Evolutionary conservation across 1,139 yeast species (phyloP), one percentile per base, ranked within the genome.

Genomic region (Pichia sp.): DNA sequence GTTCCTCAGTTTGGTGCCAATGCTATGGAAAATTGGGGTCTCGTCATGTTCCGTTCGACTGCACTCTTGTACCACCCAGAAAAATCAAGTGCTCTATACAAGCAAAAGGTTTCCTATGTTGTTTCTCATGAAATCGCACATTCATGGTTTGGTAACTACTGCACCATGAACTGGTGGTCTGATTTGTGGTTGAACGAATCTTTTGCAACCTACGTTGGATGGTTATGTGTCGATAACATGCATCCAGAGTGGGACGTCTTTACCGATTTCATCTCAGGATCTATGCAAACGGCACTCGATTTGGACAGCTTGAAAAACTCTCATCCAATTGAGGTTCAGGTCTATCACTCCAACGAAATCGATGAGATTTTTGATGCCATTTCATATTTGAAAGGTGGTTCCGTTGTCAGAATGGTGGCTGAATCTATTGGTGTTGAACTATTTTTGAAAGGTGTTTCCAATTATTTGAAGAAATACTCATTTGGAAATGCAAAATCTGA

Each of bases 131-230:
- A 81, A 66, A 70, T 80, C 59, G 84, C 85, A 15, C 85, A 81
- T 69, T 84, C 81, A 64, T 81, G 85, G 85, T 81, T 81, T 62
- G 85, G 85, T 57, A 78, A 81, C 63, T 76, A 79, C 67, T 83
- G 80, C 55, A 81, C 85, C 48, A 81, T 81, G 85, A 76, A 79
- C 61, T 81, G 80, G 77, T 81, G 85, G 85, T 82, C 81, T 57
- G 85, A 80, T 56, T 72, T 81, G 60, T 81, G 85, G 85, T 74
- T 81, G 57, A 81, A 81, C 62, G 85, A 81, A 68, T 84, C 85
- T 15, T 81, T 81, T 67, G 85, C 85, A 15, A 81, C 85, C 15
- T 80, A 81, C 78, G 80, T 77, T 62, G 81, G 82, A 6, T 77
- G 74, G 72, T 70, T 73, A 47, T 80, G 81, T 49, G 80, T 78